A percentile compares a stretch with the other conserved stretches of the same genome.
phyloP scores from a whole-genome alignment of 345 rosid genomes.

The Pistacia atlantica region DNA sequence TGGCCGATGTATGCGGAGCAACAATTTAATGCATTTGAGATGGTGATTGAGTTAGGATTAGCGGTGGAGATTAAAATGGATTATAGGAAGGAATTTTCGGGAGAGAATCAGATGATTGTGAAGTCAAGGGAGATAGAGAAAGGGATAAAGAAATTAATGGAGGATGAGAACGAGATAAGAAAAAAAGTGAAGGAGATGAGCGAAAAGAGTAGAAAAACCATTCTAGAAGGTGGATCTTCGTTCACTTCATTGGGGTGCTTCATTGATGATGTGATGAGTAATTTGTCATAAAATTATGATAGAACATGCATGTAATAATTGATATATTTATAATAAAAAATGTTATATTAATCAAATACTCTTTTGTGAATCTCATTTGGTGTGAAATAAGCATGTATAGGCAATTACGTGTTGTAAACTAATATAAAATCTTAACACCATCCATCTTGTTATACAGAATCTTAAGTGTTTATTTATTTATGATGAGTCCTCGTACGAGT shows the following conservation, averaged over 20 bases:
- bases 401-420: too few species aligned
- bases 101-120: background rate
- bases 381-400: slow-evolving; percentile 36
- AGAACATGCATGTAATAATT: too few species aligned
- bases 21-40: slow-evolving; percentile 48
- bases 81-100: slow-evolving; percentile 26
- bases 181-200: slow-evolving; percentile 33
- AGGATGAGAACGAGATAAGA: slow-evolving; percentile 29
- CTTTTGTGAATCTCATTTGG: too few species aligned
- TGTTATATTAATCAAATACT: too few species aligned
- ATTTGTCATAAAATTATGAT: background rate
- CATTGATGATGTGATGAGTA: slow-evolving; percentile 19
- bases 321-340: too few species aligned
- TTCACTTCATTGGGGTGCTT: slow-evolving; percentile 25
- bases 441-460: too few species aligned
- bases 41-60: slow-evolving; percentile 44
- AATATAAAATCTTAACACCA: too few species aligned
- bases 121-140: slow-evolving; percentile 37
- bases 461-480: too few species aligned
- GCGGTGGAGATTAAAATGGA: slow-evolving; percentile 52
- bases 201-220: slow-evolving; percentile 27
- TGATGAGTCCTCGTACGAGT: too few species aligned
- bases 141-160: slow-evolving; percentile 39
- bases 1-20: slow-evolving; percentile 62
- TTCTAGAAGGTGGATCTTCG: slow-evolving; percentile 45